Evolutionary conservation across 768 basidiomycete genomes (phyloP), one percentile per base, ranked within the genome.

Genomic region (Rhizopogon roseolus): DNA sequence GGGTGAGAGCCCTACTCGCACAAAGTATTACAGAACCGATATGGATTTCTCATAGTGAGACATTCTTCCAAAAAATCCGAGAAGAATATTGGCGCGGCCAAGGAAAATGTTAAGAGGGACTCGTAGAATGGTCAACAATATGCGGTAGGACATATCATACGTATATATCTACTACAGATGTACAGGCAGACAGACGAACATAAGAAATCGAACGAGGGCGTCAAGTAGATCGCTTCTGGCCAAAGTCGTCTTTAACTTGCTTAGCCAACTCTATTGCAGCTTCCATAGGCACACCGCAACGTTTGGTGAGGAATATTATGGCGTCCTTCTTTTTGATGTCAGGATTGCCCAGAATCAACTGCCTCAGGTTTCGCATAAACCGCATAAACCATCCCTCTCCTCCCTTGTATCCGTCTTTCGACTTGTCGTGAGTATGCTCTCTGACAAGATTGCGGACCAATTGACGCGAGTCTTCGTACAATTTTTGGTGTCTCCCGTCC

Each of bases 261-360:
- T 32, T 57, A 41, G 42, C 57, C 16, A 48, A 36, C 32, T 25
- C 54, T 9, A 60, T 54, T 2, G 66, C 66, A 1, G 62, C 64
- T 6, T 64, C 66, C 9, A 50, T 43, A 28, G 66, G 62, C 58
- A 69, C 53, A 37, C 55, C 58, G 41, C 67, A 69, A 14, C 66
- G 68, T 16, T 52, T n/a, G 22, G 49, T 60, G 52, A 67, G 55
- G 32, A 61, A 65, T 27, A 4, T 5, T 36, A 19, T 19, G 10
- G 19, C 32, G 6, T 66, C 55, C 49, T 28, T 64, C 48, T 41
- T 55, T 54, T 64, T 51, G 39, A 2, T 9, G 19, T 48, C 46
- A 3, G 1, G 14, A 19, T 32, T 32, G 9, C 10, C 58, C 40
- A 43, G 29, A 41, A 68, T 51, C 9, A 70, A 51, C 28, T 40